Evolutionary conservation across 176 grass and related monocot species (phyloP).

Genomic region (Juncus effusus): DNA sequence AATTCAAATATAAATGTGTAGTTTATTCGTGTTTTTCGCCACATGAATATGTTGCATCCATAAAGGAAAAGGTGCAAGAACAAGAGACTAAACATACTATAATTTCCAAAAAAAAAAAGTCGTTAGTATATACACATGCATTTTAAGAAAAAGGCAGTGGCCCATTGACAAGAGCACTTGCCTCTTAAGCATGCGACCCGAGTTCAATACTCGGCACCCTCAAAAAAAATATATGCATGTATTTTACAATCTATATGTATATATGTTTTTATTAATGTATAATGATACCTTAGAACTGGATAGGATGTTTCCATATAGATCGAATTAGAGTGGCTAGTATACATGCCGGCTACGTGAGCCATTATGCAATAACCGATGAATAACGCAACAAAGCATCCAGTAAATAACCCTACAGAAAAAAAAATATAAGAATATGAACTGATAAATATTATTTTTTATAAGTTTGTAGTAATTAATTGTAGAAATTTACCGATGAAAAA

Average conservation of each 20-base stretch:
- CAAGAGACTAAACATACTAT: conserved; percentile 94
- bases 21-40: conserved; percentile 88
- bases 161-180: too few species aligned
- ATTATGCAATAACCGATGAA: conserved; percentile 91
- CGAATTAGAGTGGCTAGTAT: conserved; percentile 62
- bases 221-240: neutral
- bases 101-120: conserved; percentile 23
- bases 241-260: neutral
- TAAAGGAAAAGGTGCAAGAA: conserved; percentile 93
- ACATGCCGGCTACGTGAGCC: conserved; percentile 85
- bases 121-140: neutral
- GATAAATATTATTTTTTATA: too few species aligned
- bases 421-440: neutral
- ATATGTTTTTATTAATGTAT: neutral
- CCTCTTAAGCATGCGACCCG: too few species aligned
- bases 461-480: neutral
- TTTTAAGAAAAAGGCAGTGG: neutral
- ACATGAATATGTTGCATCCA: conserved; percentile 99
- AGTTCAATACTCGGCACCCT: too few species aligned
- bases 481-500: conserved; percentile 77
- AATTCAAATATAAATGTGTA: conserved; percentile 98
- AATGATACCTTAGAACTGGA: conserved; percentile 71
- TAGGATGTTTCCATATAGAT: conserved; percentile 97
- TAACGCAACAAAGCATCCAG: conserved; percentile 66
- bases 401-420: conserved; percentile 64